phyloP scores from a whole-genome alignment of 1,284 basidiomycete genomes.

The Sanghuangporus sanghuang region DNA sequence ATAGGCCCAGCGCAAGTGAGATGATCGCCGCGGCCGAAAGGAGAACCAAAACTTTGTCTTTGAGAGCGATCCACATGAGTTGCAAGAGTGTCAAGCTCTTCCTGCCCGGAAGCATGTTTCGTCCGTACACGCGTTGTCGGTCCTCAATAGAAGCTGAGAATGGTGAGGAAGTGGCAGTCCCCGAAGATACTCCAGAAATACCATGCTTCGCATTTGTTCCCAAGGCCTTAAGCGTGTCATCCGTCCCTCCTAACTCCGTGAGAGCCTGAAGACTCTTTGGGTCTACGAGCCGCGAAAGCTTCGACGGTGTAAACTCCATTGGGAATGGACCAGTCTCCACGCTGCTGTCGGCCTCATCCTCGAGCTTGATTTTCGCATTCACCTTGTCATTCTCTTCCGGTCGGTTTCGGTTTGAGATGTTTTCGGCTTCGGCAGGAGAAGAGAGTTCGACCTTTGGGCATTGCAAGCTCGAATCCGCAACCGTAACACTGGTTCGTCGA shows the following conservation, averaged over 20 bases:
- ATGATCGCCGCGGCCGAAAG: slow-evolving; percentile 88
- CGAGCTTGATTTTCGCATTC: slow-evolving; percentile 15
- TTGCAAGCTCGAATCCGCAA: not conserved
- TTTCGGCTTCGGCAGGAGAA: not conserved
- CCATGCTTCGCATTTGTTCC: slow-evolving; percentile 66
- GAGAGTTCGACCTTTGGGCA: not conserved
- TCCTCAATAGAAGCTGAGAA: slow-evolving; percentile 56
- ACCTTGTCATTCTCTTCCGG: not conserved
- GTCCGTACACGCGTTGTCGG: slow-evolving; percentile 74
- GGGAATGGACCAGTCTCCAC: slow-evolving; percentile 33
- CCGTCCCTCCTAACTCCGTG: slow-evolving; percentile 67
- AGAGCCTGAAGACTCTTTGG: slow-evolving; percentile 77
- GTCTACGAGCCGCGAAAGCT: slow-evolving; percentile 84
- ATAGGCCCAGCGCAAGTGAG: slow-evolving; percentile 46
- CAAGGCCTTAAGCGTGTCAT: slow-evolving; percentile 66
- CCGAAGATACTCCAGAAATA: slow-evolving; percentile 28
- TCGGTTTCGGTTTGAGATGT: not conserved
- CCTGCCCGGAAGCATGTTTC: slow-evolving; percentile 77
- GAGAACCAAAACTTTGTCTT: slow-evolving; percentile 92
- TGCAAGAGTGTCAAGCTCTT: slow-evolving; percentile 74
- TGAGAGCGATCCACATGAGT: slow-evolving; percentile 92
- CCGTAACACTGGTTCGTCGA: slow-evolving; percentile 8
- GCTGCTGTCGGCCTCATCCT: slow-evolving; percentile 21
- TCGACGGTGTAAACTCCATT: slow-evolving; percentile 67
- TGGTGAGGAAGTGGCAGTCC: slow-evolving; percentile 15